Percentiles rank a stretch among this genome's conserved stretches.
Evolutionary conservation across 148 eudicot species (phyloP).

Genomic region (Rhododendron vialii): DNA sequence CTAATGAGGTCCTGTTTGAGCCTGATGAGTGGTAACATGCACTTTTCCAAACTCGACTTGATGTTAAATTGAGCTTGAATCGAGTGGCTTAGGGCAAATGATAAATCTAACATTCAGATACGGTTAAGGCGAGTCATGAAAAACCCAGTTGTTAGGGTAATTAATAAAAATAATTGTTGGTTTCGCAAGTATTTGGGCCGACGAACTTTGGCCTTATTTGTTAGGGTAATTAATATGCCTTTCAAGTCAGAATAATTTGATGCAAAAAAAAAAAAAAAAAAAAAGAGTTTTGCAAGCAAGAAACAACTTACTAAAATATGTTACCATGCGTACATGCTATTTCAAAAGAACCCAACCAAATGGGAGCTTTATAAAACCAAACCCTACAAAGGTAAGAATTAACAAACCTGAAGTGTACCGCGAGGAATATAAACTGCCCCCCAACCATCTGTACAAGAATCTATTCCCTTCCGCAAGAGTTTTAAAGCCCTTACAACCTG

Average conservation of each 20-base stretch:
- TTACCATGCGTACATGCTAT: neutral
- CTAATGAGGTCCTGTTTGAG: neutral
- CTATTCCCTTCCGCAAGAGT: conserved; percentile 69
- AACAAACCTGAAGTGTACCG: conserved; percentile 97
- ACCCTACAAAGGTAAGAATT: neutral
- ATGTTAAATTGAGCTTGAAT: neutral
- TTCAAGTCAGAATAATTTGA: neutral
- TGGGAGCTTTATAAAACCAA: neutral
- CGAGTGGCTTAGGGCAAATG: neutral
- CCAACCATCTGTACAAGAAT: conserved; percentile 57
- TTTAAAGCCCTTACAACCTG: conserved; percentile 93
- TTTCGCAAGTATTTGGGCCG: neutral
- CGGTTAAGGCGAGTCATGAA: neutral
- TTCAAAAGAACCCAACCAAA: neutral
- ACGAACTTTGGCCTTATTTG: neutral
- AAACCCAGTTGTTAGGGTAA: neutral
- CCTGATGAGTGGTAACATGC: neutral
- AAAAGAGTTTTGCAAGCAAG: neutral
- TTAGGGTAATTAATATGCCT: neutral
- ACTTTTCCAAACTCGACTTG: neutral
- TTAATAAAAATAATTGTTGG: neutral
- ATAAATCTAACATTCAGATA: neutral
- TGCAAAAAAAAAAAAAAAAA: neutral
- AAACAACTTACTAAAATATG: neutral
- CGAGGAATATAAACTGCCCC: conserved; percentile 79